These are phyloP conservation scores for Suillus clintonianus DNA, from an alignment of 768 basidiomycete genomes.

Conservation along the genomic window DNA sequence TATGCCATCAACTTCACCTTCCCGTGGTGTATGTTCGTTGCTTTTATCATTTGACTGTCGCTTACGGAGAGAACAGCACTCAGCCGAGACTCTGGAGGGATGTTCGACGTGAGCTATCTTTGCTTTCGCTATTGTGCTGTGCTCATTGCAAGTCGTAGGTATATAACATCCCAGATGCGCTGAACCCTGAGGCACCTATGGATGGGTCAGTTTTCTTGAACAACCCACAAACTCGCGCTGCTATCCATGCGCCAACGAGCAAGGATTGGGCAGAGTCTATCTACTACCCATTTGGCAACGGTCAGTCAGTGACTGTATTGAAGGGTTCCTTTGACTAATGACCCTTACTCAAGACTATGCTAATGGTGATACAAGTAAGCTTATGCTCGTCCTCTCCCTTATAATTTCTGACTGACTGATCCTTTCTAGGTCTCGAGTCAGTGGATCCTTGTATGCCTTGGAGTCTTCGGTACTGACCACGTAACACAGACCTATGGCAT, in stretches of 20 bases:
- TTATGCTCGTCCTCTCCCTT: neutral
- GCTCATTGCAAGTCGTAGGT: constrained; percentile 28
- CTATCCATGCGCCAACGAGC: constrained; percentile 70
- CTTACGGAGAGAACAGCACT: constrained; percentile 14
- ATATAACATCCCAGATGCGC: constrained; percentile 59
- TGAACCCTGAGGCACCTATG: constrained; percentile 49
- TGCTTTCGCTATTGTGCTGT: neutral
- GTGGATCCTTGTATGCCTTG: constrained; percentile 9
- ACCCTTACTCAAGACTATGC: constrained; percentile 20
- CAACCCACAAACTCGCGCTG: constrained; percentile 55
- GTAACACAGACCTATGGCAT: constrained; percentile 55
- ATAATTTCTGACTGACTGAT: neutral
- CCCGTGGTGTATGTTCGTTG: constrained; percentile 51
- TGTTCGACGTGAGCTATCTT: constrained; percentile 38
- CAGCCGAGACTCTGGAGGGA: constrained; percentile 27
- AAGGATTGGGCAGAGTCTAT: constrained; percentile 42
- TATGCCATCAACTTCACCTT: constrained; percentile 73
- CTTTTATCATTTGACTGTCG: constrained; percentile 2
- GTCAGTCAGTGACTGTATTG: constrained; percentile 13
- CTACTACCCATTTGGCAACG: constrained; percentile 37
- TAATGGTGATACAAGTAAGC: constrained; percentile 35
- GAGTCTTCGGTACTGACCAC: constrained; percentile 10
- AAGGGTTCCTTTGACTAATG: neutral
- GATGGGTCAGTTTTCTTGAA: constrained; percentile 65
- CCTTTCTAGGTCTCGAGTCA: constrained; percentile 34